Conservation (phyloP, 805 yeast genomes). For the Starmerella bacillaris region DNA sequence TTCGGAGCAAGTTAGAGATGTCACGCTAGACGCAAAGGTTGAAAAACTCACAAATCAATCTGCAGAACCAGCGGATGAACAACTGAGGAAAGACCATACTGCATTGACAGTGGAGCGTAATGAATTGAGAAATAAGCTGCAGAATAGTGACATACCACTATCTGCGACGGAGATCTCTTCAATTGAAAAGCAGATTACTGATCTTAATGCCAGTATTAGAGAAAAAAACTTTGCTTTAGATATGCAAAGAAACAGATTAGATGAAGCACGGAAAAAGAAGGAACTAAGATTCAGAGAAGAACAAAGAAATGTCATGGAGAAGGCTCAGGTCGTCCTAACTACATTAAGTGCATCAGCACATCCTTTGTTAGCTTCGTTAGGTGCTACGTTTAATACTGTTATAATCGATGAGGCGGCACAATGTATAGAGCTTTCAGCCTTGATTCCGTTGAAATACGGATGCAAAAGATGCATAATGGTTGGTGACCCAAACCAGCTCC, state of each 20-base stretch:
- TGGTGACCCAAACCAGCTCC: constrained; percentile 95
- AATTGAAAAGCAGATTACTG: constrained; percentile 32
- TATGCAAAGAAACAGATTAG: constrained; percentile 55
- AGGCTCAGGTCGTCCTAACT: constrained; percentile 74
- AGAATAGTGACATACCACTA: constrained; percentile 7
- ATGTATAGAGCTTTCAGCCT: constrained; percentile 73
- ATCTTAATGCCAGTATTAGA: constrained; percentile 42
- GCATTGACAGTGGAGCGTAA: constrained; percentile 40
- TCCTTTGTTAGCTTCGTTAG: constrained; percentile 54
- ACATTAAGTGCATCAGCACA: constrained; percentile 92
- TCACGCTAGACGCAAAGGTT: constrained; percentile 72
- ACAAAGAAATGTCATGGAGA: constrained; percentile 52
- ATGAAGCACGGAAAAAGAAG: constrained; percentile 49
- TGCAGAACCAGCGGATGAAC: constrained; percentile 21
- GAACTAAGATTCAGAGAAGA: constrained; percentile 61
- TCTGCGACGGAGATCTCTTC: constrained; percentile 18
- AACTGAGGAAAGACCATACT: constrained; percentile 30
- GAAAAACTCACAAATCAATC: constrained; percentile 30
- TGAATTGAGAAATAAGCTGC: constrained; percentile 28
- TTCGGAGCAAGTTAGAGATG: constrained; percentile 60
- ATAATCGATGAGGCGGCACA: constrained; percentile 96
- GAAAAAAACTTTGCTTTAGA: constrained; percentile 59
- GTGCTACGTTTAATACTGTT: constrained; percentile 71
- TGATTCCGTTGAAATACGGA: constrained; percentile 85
- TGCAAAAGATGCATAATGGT: constrained; percentile 85